Conservation (phyloP, 2,329 filamentous ascomycete genomes). For the Neodidymelliopsis sp. region DNA sequence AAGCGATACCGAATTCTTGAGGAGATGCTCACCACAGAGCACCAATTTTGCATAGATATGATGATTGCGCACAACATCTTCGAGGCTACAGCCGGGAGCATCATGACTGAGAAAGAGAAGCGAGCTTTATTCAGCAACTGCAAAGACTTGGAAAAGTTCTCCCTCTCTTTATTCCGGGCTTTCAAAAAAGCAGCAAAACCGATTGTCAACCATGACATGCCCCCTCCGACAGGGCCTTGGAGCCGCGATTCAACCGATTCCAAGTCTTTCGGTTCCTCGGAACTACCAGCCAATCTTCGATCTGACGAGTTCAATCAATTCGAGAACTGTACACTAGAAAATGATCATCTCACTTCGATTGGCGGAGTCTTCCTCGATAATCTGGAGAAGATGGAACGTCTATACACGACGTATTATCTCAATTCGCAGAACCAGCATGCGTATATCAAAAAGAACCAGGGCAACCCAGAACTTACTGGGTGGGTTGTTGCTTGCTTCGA, state of each 20-base stretch:
- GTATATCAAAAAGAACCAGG: conserved; percentile 63
- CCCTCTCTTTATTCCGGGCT: conserved; percentile 76
- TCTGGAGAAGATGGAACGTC: conserved; percentile 66
- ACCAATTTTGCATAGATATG: conserved; percentile 91
- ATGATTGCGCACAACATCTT: conserved; percentile 98
- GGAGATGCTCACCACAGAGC: conserved; percentile 91
- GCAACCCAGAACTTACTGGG: conserved; percentile 67
- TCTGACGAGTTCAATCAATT: conserved; percentile 39
- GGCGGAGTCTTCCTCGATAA: conserved; percentile 66
- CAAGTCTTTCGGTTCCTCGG: conserved; percentile 23
- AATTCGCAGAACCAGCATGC: conserved; percentile 71
- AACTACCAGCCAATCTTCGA: conserved; percentile 25
- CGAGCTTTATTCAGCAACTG: conserved; percentile 93
- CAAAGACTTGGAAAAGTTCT: conserved; percentile 87
- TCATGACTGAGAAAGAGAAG: conserved; percentile 82
- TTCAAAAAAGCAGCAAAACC: conserved; percentile 81
- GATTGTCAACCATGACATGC: conserved; percentile 68
- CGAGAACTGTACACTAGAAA: conserved; percentile 50
- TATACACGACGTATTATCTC: conserved; percentile 70
- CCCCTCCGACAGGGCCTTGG: conserved; percentile 35
- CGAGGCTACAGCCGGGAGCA: conserved; percentile 85
- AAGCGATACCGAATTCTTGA: conserved; percentile 87
- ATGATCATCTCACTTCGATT: conserved; percentile 65
- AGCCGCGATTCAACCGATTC: conserved; percentile 33
- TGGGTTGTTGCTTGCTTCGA: conserved; percentile 95